Base-by-base conservation (phyloP, 768 basidiomycete species). In the Mycena latifolia region DNA sequence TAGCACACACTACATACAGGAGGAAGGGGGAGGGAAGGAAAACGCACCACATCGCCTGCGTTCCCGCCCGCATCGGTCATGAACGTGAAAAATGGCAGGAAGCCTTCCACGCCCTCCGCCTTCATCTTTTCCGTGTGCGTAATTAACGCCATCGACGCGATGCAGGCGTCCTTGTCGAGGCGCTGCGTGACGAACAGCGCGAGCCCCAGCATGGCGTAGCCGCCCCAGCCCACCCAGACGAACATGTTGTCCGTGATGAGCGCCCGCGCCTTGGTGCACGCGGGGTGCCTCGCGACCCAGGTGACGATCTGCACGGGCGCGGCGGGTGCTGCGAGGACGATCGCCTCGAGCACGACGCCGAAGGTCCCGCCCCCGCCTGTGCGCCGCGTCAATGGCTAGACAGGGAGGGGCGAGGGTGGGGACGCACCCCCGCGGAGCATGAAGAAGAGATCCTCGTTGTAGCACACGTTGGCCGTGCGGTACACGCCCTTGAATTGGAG, bases 361-460 rank as follows among this genome's bases (percentile, higher is more conserved):
- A 83, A 84, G 11, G 83, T 84, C 0, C 82, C 81, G 22, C 83
- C 83, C 11, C 83, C 83, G 41, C 80, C 80, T 81, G 67, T 29
- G 35, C 14, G 51, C n/a, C n/a, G n/a, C n/a, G n/a, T n/a, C n/a
- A n/a, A 55, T 28, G n/a, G n/a, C n/a, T n/a, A n/a, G n/a, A 45
- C 61, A n/a, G n/a, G n/a, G n/a, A n/a, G n/a, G n/a, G n/a, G n/a
- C 37, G 47, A n/a, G n/a, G n/a, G n/a, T 15, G 29, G 33, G 41
- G 48, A 58, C 69, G n/a, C 55, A 80, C 82, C 83, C 53, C 83
- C 83, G 33, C 87, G 62, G n/a, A n/a, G n/a, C n/a, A n/a, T n/a
- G n/a, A 81, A 88, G 75, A 86, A 88, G 0, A 88, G 78, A 73
- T 88, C 86, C 60, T 77, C 62, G 63, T 87, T 84, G 69, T 86